Conservation (phyloP, 2,329 filamentous ascomycete species). For the Aaosphaeria arxii region DNA sequence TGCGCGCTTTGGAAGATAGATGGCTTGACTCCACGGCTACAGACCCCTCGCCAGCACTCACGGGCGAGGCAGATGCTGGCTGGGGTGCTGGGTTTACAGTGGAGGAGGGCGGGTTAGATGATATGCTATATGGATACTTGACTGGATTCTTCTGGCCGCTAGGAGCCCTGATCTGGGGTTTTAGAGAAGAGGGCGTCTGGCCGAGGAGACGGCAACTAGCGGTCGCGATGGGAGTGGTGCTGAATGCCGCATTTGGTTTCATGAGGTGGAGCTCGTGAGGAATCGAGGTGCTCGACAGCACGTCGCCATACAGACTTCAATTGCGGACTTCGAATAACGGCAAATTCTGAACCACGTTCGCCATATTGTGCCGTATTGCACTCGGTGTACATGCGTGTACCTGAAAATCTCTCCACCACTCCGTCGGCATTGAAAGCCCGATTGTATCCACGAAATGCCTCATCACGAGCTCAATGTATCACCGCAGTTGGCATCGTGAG, state of each 20-base stretch:
- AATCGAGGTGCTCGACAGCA: neutral
- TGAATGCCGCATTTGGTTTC: slow-evolving; percentile 75
- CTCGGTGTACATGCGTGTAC: no score
- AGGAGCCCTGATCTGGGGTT: slow-evolving; percentile 79
- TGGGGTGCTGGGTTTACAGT: slow-evolving; percentile 54
- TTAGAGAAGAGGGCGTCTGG: slow-evolving; percentile 85
- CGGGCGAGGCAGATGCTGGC: slow-evolving; percentile 35
- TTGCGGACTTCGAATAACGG: no score
- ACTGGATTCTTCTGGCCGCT: slow-evolving; percentile 96
- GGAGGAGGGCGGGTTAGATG: slow-evolving; percentile 67
- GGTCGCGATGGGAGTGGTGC: slow-evolving; percentile 76
- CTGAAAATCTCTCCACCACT: no score
- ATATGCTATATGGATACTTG: slow-evolving; percentile 82
- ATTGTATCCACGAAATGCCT: no score
- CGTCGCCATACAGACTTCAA: no score
- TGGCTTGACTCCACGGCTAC: slow-evolving; percentile 74
- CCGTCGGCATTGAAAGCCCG: no score
- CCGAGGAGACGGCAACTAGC: slow-evolving; percentile 80
- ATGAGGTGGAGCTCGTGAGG: slow-evolving; percentile 54
- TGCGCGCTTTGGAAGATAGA: slow-evolving; percentile 78
- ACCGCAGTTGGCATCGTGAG: no score
- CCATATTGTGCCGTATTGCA: no score
- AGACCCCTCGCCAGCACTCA: slow-evolving; percentile 37
- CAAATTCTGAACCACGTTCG: no score
- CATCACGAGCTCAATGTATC: no score